Conservation (phyloP, 495 filamentous ascomycete genomes). For the Hyphodiscus hymeniophilus region DNA sequence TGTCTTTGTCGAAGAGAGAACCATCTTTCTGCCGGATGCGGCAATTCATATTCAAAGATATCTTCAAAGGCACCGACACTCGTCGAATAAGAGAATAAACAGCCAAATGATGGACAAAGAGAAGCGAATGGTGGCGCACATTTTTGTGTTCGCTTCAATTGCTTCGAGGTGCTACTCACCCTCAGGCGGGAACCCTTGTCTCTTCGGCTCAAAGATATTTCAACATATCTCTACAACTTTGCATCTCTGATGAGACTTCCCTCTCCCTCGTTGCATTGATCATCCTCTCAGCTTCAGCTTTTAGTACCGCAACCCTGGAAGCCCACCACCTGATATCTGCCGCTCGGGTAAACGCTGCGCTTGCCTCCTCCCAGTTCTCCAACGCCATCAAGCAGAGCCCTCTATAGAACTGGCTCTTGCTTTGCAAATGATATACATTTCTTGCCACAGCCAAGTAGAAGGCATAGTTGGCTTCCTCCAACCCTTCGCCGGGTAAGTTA, state of each 20-base stretch:
- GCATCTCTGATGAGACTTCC: background rate
- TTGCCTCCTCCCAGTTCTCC: slow-evolving; percentile 9
- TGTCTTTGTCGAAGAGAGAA: no score
- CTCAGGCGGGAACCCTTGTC: background rate
- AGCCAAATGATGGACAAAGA: no score
- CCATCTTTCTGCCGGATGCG: no score
- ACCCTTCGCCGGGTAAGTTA: background rate
- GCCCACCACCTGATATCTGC: slow-evolving; percentile 3
- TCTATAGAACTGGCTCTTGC: slow-evolving; percentile 10
- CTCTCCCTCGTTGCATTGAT: background rate
- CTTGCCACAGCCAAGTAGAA: background rate
- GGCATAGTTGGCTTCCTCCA: slow-evolving; percentile 7
- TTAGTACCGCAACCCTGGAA: background rate
- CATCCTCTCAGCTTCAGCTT: background rate
- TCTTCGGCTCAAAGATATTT: background rate
- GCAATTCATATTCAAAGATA: no score
- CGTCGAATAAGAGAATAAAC: no score
- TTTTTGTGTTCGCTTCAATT: no score
- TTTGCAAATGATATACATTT: slow-evolving; percentile 1
- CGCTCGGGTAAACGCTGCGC: slow-evolving; percentile 6
- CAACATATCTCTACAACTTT: background rate
- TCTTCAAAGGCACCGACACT: no score
- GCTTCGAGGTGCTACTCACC: background rate
- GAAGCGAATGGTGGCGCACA: no score
- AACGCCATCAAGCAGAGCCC: slow-evolving; percentile 2